A percentile compares a stretch with the other conserved stretches of the same genome.
Evolutionary conservation across 139 green algal genomes (phyloP).

Genomic region (Eudorina sp.): DNA sequence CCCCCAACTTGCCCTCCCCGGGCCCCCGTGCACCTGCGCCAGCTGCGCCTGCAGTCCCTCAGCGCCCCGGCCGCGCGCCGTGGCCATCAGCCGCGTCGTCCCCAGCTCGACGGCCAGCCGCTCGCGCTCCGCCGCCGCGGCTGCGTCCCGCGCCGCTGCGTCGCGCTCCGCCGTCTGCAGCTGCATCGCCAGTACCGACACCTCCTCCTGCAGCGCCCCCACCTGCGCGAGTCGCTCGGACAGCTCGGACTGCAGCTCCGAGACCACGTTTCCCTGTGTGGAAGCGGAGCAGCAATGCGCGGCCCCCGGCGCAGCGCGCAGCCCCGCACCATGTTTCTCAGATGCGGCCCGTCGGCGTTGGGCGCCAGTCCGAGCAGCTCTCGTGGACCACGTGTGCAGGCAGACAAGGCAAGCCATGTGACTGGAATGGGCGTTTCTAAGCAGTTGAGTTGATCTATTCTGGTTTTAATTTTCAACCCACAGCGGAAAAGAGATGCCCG

Average conservation of each 20-base stretch:
- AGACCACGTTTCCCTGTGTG: conserved; percentile 29
- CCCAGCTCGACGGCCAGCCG: conserved; percentile 40
- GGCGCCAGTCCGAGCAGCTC: too few relatives aligned
- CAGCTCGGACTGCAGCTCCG: conserved; percentile 27
- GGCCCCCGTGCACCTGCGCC: not conserved
- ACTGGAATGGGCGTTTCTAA: too few relatives aligned
- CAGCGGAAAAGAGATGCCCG: too few relatives aligned
- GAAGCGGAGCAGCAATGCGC: too few relatives aligned
- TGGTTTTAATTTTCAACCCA: too few relatives aligned
- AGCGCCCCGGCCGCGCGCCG: conserved; percentile 2
- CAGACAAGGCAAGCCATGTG: too few relatives aligned
- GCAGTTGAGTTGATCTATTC: too few relatives aligned
- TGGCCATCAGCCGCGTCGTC: conserved; percentile 19
- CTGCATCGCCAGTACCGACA: conserved; percentile 2
- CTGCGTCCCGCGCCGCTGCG: not conserved
- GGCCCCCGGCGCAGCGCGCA: too few relatives aligned
- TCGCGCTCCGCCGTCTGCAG: conserved; percentile 40
- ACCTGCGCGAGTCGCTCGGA: not conserved
- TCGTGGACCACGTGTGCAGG: too few relatives aligned
- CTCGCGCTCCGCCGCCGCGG: conserved; percentile 32
- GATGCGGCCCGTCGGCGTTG: too few relatives aligned
- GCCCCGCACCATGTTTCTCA: too few relatives aligned
- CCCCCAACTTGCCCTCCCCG: too few relatives aligned
- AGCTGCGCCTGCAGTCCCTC: conserved; percentile 43
- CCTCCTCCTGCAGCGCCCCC: conserved; percentile 23